Evolutionary conservation across 1,284 basidiomycete species (phyloP).

Genomic region (Lignosus rhinocerotis): DNA sequence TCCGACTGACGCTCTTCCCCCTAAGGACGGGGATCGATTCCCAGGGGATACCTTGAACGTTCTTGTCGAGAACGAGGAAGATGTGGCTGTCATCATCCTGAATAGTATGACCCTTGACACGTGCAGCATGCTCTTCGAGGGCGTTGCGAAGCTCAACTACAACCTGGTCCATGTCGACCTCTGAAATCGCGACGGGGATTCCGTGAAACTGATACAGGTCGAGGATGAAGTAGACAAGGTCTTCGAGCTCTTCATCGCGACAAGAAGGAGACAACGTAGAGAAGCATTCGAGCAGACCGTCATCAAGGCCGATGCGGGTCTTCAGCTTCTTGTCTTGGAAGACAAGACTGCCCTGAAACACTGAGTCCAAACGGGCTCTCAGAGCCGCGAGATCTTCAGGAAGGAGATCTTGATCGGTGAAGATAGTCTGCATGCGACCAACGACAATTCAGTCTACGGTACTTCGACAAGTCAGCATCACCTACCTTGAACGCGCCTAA

Average conservation of each 20-base stretch:
- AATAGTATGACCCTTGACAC: constrained; percentile 33
- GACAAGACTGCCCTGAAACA: constrained; percentile 69
- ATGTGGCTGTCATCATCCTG: constrained; percentile 61
- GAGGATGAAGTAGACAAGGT: constrained; percentile 91
- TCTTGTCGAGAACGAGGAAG: constrained; percentile 91
- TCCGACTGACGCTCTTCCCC: constrained; percentile 84
- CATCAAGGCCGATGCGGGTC: constrained; percentile 60
- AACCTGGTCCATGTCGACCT: constrained; percentile 90
- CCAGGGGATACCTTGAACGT: constrained; percentile 91
- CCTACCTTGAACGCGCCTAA: constrained; percentile 94
- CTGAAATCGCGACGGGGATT: constrained; percentile 84
- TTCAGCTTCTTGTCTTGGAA: constrained; percentile 61
- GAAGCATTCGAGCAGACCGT: constrained; percentile 83
- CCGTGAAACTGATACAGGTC: constrained; percentile 95
- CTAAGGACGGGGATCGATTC: constrained; percentile 90
- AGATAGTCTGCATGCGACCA: constrained; percentile 56
- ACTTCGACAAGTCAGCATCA: constrained; percentile 5
- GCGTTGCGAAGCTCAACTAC: constrained; percentile 70
- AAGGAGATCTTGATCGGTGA: constrained; percentile 54
- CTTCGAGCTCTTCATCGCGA: constrained; percentile 92
- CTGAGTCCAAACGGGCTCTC: constrained; percentile 65
- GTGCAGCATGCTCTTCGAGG: constrained; percentile 67
- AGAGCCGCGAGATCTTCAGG: constrained; percentile 55
- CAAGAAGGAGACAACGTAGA: constrained; percentile 80
- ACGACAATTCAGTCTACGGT: not conserved